Percentiles rank a stretch among this genome's conserved stretches.
phyloP scores from a whole-genome alignment of 345 rosid species.

The Kandelia obovata region DNA sequence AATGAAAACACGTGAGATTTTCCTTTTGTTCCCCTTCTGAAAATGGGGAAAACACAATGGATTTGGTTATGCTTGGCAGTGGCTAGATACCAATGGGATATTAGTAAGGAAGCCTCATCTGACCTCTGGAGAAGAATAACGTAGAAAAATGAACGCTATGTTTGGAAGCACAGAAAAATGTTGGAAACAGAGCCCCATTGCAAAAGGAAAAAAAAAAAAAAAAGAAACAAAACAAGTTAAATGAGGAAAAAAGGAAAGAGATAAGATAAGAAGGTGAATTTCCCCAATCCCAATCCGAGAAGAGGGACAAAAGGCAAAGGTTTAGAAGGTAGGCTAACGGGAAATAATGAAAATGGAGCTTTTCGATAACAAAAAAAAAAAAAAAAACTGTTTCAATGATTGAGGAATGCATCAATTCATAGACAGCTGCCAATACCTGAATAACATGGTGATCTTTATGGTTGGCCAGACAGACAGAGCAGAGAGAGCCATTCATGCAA shows the following conservation, averaged over 20 bases:
- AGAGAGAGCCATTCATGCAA: slow-evolving; percentile 53
- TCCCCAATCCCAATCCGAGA: too few species aligned
- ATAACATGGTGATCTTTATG: slow-evolving; percentile 54
- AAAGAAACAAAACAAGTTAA: neutral
- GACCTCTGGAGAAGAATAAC: neutral
- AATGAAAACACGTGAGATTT: neutral
- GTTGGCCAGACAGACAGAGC: slow-evolving; percentile 48
- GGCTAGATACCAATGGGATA: too few species aligned
- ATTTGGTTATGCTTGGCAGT: too few species aligned
- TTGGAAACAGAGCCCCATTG: too few species aligned
- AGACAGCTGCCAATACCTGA: slow-evolving; percentile 35
- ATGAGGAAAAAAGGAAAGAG: neutral
- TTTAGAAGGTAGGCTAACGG: neutral
- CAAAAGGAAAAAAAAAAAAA: neutral
- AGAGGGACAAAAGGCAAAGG: too few species aligned
- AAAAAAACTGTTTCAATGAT: neutral
- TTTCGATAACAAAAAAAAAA: neutral
- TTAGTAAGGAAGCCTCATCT: neutral
- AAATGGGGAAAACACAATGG: too few species aligned
- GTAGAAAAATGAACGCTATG: too few species aligned
- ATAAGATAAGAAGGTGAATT: neutral
- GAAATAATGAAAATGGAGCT: neutral
- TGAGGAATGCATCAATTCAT: neutral
- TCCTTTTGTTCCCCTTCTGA: too few species aligned
- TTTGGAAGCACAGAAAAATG: too few species aligned